Evolutionary conservation across 1,139 yeast species (phyloP).

Genomic region (Lodderomyces margitis): DNA sequence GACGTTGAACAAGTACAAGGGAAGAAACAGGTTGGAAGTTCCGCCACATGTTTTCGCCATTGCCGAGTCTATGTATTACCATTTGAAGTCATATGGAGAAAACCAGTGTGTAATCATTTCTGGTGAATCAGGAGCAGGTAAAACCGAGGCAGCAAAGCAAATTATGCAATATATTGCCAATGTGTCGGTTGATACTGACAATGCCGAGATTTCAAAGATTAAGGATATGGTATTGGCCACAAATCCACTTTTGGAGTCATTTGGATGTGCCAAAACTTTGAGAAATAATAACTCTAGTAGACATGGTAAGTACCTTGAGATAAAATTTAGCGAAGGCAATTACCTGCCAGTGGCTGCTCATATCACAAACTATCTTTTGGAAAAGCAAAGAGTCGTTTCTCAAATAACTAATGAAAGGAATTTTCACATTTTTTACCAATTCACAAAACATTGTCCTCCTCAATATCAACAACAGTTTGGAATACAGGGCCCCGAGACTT

Average conservation of each 20-base stretch:
- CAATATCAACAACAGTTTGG: conserved; percentile 82
- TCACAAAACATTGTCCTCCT: conserved; percentile 87
- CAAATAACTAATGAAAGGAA: conserved; percentile 92
- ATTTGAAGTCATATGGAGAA: conserved; percentile 90
- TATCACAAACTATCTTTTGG: conserved; percentile 90
- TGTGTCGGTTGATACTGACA: conserved; percentile 51
- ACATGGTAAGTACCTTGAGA: conserved; percentile 95
- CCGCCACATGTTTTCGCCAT: conserved; percentile 99
- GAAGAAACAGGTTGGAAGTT: conserved; percentile 90
- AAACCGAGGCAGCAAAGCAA: conserved; percentile 97
- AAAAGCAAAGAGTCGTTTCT: conserved; percentile 92
- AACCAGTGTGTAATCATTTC: conserved; percentile 97
- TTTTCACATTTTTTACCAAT: conserved; percentile 95
- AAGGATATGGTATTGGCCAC: conserved; percentile 98
- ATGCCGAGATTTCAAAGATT: conserved; percentile 67
- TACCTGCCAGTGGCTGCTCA: conserved; percentile 94
- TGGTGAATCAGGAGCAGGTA: conserved; percentile 99
- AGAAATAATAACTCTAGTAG: conserved; percentile 96
- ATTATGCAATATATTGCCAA: conserved; percentile 98
- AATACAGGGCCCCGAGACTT: conserved; percentile 90
- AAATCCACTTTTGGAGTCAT: conserved; percentile 91
- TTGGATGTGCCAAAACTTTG: conserved; percentile 97
- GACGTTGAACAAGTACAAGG: conserved; percentile 73
- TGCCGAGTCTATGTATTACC: conserved; percentile 96
- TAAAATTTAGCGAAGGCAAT: conserved; percentile 67